A percentile compares a stretch with the other conserved stretches of the same genome.
Evolutionary conservation across 345 rosid species (phyloP).

Genomic region (Angophora floribunda): DNA sequence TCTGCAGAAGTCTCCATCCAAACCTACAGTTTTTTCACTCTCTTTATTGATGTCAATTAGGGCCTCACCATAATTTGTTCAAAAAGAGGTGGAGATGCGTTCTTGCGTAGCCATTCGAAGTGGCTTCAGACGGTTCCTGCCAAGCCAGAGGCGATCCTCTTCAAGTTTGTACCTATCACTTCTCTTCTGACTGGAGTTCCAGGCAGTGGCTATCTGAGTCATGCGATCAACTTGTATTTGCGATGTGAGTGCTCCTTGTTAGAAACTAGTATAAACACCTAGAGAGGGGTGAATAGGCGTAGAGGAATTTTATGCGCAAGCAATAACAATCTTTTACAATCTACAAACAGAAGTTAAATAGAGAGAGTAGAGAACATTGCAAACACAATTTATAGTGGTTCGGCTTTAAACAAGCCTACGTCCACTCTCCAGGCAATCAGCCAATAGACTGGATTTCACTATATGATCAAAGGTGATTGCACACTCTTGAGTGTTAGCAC

Average conservation of each 20-base stretch:
- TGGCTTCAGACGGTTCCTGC: constrained; percentile 70
- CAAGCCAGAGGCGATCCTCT: constrained; percentile 56
- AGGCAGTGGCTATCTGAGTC: constrained; percentile 73
- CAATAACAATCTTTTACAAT: too few species aligned
- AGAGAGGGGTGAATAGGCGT: too few species aligned
- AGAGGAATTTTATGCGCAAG: too few species aligned
- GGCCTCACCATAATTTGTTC: constrained; percentile 52
- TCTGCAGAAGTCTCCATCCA: background rate
- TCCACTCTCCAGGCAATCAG: too few species aligned
- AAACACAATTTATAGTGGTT: too few species aligned
- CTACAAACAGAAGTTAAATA: too few species aligned
- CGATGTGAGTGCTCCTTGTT: constrained; percentile 70
- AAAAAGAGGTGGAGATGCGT: constrained; percentile 61
- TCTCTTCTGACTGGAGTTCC: constrained; percentile 65
- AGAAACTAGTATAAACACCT: too few species aligned
- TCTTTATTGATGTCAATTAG: constrained; percentile 13
- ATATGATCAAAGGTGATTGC: too few species aligned
- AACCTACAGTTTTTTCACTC: background rate
- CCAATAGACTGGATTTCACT: too few species aligned
- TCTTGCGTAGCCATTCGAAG: constrained; percentile 40
- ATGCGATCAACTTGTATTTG: constrained; percentile 60
- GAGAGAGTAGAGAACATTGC: too few species aligned
- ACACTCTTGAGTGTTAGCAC: too few species aligned
- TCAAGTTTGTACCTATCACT: constrained; percentile 65
- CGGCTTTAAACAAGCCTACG: too few species aligned